Evolutionary conservation across 768 basidiomycete genomes (phyloP), one percentile per base, ranked within the genome.

Genomic region (Trametes punicea): DNA sequence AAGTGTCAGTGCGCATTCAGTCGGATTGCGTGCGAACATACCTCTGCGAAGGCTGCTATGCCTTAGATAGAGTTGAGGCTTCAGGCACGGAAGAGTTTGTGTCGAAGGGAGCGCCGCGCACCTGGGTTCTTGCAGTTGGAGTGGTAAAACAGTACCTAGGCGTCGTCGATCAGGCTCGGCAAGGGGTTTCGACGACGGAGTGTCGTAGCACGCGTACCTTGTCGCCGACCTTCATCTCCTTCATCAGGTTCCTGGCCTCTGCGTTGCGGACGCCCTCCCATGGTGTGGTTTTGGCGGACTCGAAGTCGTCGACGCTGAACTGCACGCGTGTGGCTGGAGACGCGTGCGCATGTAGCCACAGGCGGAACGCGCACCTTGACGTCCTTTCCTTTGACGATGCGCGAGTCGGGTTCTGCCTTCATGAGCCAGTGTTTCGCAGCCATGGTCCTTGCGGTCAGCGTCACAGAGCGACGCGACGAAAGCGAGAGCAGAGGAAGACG

Each of bases 241-340:
- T 88, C 85, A 93, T 92, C 58, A 90, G 65, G 67, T 92, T 92
- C 56, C 85, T 77, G 6, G 90, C 90, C 69, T 90, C 87, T 61
- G 85, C 85, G 63, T 90, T 92, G 31, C 90, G 76, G 20, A 93
- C 90, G n/a, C 90, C 90, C 65, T 92, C 90, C 90, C 90, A 93
- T 30, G 89, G 75, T 0, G 90, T 90, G 18, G 78, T 86, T 51
- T 75, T 77, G 50, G 78, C 79, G 7, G 75, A 59, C 69, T 93
- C 90, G 66, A 93, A 90, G 69, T 93, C 91, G 59, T 92, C 90
- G 6, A 93, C 83, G 57, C 87, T 89, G 66, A 93, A 93, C 89
- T 91, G 62, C 38, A 45, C 53, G 42, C 15, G 41, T 42, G 21
- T 20, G 30, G 55, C 31, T 48, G 34, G 27, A 53, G 55, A 46